These are phyloP conservation scores for Cladosporium sp. DNA, from an alignment of 2,329 filamentous ascomycete genomes.

Conservation along the genomic window DNA sequence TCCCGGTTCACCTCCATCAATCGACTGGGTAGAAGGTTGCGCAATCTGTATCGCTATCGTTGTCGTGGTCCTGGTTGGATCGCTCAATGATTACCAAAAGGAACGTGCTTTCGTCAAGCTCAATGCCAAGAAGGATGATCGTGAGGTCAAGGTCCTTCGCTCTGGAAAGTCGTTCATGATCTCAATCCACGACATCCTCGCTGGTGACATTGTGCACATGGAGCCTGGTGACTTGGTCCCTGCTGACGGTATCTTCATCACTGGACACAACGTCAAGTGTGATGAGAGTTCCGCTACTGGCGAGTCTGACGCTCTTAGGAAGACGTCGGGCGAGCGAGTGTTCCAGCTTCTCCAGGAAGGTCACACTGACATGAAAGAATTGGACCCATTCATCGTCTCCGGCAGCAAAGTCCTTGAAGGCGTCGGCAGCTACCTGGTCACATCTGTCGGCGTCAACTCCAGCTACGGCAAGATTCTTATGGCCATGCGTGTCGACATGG, in stretches of 20 bases:
- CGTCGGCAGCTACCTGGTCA: slow-evolving; percentile 71
- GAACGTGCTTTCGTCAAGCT: slow-evolving; percentile 76
- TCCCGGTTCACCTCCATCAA: slow-evolving; percentile 53
- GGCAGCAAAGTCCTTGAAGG: slow-evolving; percentile 75
- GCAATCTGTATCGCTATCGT: slow-evolving; percentile 73
- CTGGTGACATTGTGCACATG: slow-evolving; percentile 68
- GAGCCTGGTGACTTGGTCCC: slow-evolving; percentile 71
- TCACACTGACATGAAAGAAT: slow-evolving; percentile 56
- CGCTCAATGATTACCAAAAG: slow-evolving; percentile 77
- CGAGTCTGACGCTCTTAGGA: slow-evolving; percentile 69
- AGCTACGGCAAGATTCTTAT: slow-evolving; percentile 75
- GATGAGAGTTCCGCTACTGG: slow-evolving; percentile 74
- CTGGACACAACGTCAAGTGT: slow-evolving; percentile 64
- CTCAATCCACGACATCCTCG: slow-evolving; percentile 66
- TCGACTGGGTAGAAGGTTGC: slow-evolving; percentile 79
- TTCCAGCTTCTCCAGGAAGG: slow-evolving; percentile 60
- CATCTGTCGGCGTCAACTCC: slow-evolving; percentile 68
- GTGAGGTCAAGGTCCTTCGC: slow-evolving; percentile 68
- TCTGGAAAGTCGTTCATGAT: slow-evolving; percentile 68
- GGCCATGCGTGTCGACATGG: slow-evolving; percentile 71
- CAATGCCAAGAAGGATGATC: slow-evolving; percentile 75
- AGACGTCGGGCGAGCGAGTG: slow-evolving; percentile 62
- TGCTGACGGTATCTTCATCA: slow-evolving; percentile 67
- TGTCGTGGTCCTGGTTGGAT: slow-evolving; percentile 73
- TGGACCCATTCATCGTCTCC: slow-evolving; percentile 83